These are phyloP conservation scores for Acer saccharum DNA, from an alignment of 345 rosid species.

Conservation along the genomic window DNA sequence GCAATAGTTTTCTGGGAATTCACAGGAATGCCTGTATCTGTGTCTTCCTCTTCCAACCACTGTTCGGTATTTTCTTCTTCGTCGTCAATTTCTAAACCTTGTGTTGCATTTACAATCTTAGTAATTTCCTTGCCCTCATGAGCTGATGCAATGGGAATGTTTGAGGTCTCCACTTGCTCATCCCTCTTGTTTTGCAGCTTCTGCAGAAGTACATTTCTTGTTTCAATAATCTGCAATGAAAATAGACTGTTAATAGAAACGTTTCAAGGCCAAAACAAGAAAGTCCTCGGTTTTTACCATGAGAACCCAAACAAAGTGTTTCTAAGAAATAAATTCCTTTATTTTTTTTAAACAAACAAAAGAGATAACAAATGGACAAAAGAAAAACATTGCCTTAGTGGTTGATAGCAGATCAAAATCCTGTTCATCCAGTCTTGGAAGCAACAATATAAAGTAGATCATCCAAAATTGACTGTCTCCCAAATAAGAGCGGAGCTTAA, in stretches of 20 bases:
- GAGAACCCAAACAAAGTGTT: neutral
- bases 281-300: neutral
- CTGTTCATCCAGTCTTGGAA: slow-evolving; percentile 60
- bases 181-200: slow-evolving; percentile 48
- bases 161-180: slow-evolving; percentile 22
- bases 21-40: slow-evolving; percentile 24
- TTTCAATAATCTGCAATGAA: slow-evolving; percentile 51
- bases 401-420: slow-evolving; percentile 66
- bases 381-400: slow-evolving; percentile 45
- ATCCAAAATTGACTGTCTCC: slow-evolving; percentile 64
- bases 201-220: slow-evolving; percentile 56
- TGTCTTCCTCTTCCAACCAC: slow-evolving; percentile 44
- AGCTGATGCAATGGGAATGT: slow-evolving; percentile 25
- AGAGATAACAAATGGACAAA: slow-evolving; percentile 1
- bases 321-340: neutral
- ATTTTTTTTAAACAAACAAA: neutral
- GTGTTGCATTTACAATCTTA: slow-evolving; percentile 30
- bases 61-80: slow-evolving; percentile 34
- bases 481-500: slow-evolving; percentile 38
- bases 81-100: slow-evolving; percentile 32
- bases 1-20: slow-evolving; percentile 29
- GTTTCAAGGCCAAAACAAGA: neutral
- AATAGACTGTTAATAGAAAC: neutral
- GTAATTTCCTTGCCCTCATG: slow-evolving; percentile 20
- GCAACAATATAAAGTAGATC: slow-evolving; percentile 69